Evolutionary conservation across 345 rosid genomes (phyloP), one percentile per base, ranked within the genome.

Genomic region (Adansonia digitata): DNA sequence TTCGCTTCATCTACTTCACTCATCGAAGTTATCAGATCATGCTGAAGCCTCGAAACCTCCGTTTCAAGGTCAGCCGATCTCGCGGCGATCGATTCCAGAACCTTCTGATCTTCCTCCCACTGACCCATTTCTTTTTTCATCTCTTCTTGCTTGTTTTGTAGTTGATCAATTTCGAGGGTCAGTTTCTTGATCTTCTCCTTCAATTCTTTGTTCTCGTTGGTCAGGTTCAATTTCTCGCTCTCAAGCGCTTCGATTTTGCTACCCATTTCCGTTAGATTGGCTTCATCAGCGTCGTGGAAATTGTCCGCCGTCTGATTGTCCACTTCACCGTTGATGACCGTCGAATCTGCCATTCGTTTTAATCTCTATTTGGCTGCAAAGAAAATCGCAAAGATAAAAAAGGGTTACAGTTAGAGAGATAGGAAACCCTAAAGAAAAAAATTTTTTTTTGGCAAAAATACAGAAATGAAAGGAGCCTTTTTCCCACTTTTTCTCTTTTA

Each of bases 1-100:
- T 42, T 83, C n/a, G 85, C 85, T 55, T 89, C 94, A 34, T 84
- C 90, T 0, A 78, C 82, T 0, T 80, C 92, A 11, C 51, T 84
- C 86, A 85, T 82, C 0, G 89, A 82, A 8, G 61, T 71, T n/a
- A 84, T 76, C 77, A 89, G 71, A 69, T 94, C 94, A 1, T 90
- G 91, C 64, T 89, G 97, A 31, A 94, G 88, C 85, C 86, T 82
- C 0, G 84, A 65, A 17, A 84, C 89, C 75, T 88, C 91, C 0
- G 81, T 83, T 63, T 94, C 97, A 34, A 92, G 85, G 70, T 88
- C 90, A 13, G 59, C 80, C 6, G 94, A 91, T 75, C 94, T 83
- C 6, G 74, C 64, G 1, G 85, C 77, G 0, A 91, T 67, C 1
- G 88, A 69, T 6, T 91, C 90, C 0, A 94, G 62, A 29, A 79